Conservation (phyloP, 805 yeast genomes). For the Suhomyces emberorum region DNA sequence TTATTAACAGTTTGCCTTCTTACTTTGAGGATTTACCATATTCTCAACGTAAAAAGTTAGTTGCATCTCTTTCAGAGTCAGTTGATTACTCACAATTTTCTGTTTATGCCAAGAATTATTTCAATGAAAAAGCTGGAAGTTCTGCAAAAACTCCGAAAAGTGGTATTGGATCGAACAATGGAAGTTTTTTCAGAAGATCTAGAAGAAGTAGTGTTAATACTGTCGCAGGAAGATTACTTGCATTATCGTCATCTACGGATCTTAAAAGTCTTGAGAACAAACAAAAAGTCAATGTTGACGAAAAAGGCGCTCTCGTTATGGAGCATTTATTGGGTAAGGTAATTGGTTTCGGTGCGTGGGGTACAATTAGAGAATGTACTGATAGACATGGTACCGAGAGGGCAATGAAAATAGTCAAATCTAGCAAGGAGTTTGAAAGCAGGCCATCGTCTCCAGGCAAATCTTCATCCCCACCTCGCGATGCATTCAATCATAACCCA, state of each 20-base stretch:
- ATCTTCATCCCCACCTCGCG: conserved; percentile 6
- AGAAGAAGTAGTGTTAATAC: conserved; percentile 34
- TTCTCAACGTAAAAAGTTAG: conserved; percentile 53
- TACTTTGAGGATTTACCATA: conserved; percentile 57
- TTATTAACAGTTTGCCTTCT: conserved; percentile 46
- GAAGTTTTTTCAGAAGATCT: conserved; percentile 30
- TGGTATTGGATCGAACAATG: conserved; percentile 15
- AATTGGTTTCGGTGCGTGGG: conserved; percentile 91
- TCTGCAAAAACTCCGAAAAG: conserved; percentile 21
- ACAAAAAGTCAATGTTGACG: conserved; percentile 47
- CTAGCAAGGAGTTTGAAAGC: conserved; percentile 18
- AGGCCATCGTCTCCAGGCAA: conserved; percentile 8
- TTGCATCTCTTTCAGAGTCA: conserved; percentile 34
- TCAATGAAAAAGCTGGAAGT: conserved; percentile 20
- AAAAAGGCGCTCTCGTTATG: conserved; percentile 65
- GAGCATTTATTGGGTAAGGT: conserved; percentile 65
- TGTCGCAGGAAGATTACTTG: conserved; percentile 39
- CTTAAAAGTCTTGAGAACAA: conserved; percentile 22
- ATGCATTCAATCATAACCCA: conserved; percentile 29
- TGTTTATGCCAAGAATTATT: conserved; percentile 34
- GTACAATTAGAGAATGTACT: conserved; percentile 70
- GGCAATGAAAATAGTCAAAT: conserved; percentile 63
- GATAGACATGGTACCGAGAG: conserved; percentile 28
- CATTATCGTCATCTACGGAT: conserved; percentile 36
- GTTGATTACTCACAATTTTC: conserved; percentile 45